Evolutionary conservation across 2,329 filamentous ascomycete genomes (phyloP), one percentile per base, ranked within the genome.

Genomic region (Epichloe elymi): DNA sequence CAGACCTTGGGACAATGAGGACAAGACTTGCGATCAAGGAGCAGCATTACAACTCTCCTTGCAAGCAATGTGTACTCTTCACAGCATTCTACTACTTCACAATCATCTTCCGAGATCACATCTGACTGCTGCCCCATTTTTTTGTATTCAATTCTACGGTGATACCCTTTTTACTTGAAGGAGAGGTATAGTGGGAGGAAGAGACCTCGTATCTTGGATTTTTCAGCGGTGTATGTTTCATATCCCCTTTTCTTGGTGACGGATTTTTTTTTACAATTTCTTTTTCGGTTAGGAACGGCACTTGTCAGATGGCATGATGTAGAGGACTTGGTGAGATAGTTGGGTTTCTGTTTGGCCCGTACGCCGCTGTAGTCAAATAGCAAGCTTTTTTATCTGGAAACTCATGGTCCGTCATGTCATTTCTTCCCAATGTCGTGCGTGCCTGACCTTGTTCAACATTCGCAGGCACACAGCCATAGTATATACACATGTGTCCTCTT

Each of bases 61-160:
- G 41, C 23, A 14, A 6, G 39, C 44, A 43, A 20, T 20, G 12
- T n/a, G 19, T 44, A 33, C 36, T 46, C 35, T 23, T 48, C 33
- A 20, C 30, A 12, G 8, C 46, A 49, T 41, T 44, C 44, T 41
- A 11, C 3, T 33, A 33, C 36, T 61, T 48, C 3, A 26, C 54
- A 48, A 49, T 58, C 58, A 56, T 59, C 53, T 44, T 50, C 48
- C 19, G 36, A 33, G 49, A 51, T 46, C 35, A 39, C 50, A 39
- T 42, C 48, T 55, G 57, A 33, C 30, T 50, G 56, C 56, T 58
- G 54, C 10, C 5, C 11, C 2, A 10, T 56, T 51, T 53, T 53
- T 53, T 60, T 58, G 1, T 49, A 49, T 64, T 64, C 59, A 52
- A 55, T 65, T 64, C 58, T 60, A 57, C 59, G 61, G 61, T 60